These are phyloP conservation scores for Capsicum baccatum DNA, from an alignment of 257 asterid species.

Conservation along the genomic window DNA sequence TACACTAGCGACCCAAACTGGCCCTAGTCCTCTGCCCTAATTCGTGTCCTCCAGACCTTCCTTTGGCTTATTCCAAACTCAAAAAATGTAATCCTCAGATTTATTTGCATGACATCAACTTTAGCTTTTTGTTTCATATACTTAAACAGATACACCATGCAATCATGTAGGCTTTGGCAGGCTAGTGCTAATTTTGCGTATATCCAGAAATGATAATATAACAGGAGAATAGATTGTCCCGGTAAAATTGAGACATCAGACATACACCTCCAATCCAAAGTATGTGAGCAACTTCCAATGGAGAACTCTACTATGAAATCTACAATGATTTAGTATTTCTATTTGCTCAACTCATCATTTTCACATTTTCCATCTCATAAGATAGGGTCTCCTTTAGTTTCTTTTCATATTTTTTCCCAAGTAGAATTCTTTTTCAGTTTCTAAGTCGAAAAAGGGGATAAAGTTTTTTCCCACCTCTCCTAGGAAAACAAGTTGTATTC, in stretches of 20 bases:
- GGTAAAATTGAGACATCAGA: neutral
- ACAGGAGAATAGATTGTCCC: neutral
- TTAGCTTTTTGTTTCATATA: neutral
- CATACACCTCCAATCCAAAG: neutral
- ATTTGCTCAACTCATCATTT: neutral
- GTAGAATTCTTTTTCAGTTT: neutral
- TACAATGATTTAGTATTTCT: neutral
- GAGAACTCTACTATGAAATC: neutral
- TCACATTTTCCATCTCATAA: neutral
- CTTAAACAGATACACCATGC: neutral
- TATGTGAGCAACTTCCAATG: neutral
- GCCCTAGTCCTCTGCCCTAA: too few species aligned
- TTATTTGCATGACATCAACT: neutral
- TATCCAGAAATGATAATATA: neutral
- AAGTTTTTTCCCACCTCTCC: neutral
- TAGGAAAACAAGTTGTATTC: neutral
- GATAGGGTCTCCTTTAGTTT: neutral
- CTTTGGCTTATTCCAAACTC: conserved; percentile 10
- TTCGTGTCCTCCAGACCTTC: too few species aligned
- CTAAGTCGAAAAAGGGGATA: neutral
- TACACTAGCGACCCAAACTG: too few species aligned
- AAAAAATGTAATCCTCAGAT: neutral
- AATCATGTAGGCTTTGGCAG: neutral
- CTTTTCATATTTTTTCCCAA: neutral
- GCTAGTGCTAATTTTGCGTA: neutral